Evolutionary conservation across 192 early-diverging fungal species (phyloP).

Genomic region (Rhizoclosmatium globosum): DNA sequence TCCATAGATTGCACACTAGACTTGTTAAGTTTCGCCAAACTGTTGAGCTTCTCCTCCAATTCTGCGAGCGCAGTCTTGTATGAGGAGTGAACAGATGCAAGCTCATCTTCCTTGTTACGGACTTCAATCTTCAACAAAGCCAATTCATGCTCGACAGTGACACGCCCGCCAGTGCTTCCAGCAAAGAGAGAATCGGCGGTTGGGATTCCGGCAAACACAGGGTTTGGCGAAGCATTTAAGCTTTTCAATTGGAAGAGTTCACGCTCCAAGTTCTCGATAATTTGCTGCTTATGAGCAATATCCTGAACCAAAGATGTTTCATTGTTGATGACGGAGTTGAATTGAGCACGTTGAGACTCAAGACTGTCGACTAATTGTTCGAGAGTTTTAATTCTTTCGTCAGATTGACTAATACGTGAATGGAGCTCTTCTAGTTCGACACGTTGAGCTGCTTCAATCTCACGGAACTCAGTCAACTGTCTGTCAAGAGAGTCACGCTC

Average conservation of each 20-base stretch:
- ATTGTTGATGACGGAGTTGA: constrained; percentile 34
- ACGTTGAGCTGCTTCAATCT: constrained; percentile 17
- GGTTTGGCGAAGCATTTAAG: neutral
- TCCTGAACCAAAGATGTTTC: constrained; percentile 28
- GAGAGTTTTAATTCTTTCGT: constrained; percentile 28
- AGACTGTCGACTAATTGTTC: constrained; percentile 36
- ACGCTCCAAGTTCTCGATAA: constrained; percentile 28
- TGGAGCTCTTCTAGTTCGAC: constrained; percentile 22
- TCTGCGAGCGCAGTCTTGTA: constrained; percentile 33
- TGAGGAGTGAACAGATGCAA: constrained; percentile 23
- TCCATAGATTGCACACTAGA: constrained; percentile 44
- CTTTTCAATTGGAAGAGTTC: constrained; percentile 22
- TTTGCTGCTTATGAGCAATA: constrained; percentile 23
- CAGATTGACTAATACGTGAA: constrained; percentile 12
- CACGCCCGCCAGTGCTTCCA: neutral
- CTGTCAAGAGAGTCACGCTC: constrained; percentile 27
- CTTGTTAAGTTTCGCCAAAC: constrained; percentile 37
- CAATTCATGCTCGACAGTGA: constrained; percentile 11
- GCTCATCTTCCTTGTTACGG: constrained; percentile 34
- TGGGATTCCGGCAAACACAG: neutral
- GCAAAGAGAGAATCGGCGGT: constrained; percentile 6
- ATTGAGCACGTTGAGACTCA: constrained; percentile 28
- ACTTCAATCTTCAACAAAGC: constrained; percentile 31
- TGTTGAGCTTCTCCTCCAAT: constrained; percentile 40
- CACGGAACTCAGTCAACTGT: constrained; percentile 16